These are phyloP conservation scores for Wickerhamiella musiphila DNA, from an alignment of 805 yeast genomes.

Conservation along the genomic window DNA sequence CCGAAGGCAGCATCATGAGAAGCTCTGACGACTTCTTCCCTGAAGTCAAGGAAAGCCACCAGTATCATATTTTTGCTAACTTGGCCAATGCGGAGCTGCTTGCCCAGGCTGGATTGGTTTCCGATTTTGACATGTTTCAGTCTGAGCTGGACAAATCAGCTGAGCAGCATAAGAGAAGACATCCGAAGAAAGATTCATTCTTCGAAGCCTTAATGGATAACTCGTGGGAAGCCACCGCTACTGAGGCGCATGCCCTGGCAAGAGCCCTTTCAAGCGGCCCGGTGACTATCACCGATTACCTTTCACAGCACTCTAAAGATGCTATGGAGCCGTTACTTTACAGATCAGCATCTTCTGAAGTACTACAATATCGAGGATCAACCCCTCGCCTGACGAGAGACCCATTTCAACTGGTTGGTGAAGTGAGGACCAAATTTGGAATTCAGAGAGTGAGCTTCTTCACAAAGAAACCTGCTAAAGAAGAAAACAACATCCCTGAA, in stretches of 20 bases:
- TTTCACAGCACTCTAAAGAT: conserved; percentile 12
- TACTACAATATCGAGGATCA: conserved; percentile 6
- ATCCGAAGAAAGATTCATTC: no score
- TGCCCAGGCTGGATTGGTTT: conserved; percentile 11
- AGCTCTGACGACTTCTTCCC: conserved; percentile 21
- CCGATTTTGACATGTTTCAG: conserved; percentile 21
- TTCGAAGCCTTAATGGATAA: no score
- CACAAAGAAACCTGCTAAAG: no score
- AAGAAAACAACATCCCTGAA: neutral
- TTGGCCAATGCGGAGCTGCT: conserved; percentile 15
- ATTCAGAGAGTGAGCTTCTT: conserved; percentile 6
- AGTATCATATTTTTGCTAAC: conserved; percentile 19
- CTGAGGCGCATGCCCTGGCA: conserved; percentile 17
- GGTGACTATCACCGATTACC: conserved; percentile 17
- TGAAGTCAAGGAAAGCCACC: conserved; percentile 14
- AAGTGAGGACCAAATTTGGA: conserved; percentile 2
- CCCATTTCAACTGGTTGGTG: conserved; percentile 9
- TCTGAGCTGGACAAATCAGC: conserved; percentile 7
- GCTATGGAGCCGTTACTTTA: conserved; percentile 8
- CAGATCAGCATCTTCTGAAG: conserved; percentile 4
- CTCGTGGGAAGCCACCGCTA: conserved; percentile 1
- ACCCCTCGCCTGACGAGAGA: conserved; percentile 7
- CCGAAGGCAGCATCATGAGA: no score
- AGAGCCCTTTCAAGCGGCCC: conserved; percentile 21
- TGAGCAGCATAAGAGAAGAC: no score